These are phyloP conservation scores for Omphalotus guepiniiformis DNA, from an alignment of 768 basidiomycete species.

Conservation along the genomic window DNA sequence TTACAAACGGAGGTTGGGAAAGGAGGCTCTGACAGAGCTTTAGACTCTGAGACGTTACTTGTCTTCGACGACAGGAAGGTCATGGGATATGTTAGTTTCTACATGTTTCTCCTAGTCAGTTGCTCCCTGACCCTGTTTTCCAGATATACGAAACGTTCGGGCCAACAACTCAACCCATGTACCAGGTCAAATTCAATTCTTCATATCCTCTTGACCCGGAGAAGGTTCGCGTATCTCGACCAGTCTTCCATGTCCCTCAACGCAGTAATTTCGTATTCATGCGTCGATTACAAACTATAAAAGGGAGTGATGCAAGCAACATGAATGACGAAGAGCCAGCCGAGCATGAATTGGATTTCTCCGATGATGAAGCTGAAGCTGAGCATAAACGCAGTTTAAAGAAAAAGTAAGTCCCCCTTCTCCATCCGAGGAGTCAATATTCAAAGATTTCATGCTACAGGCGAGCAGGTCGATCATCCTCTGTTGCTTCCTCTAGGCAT, in stretches of 20 bases:
- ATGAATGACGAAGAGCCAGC: conserved; percentile 91
- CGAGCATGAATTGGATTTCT: conserved; percentile 89
- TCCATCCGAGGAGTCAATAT: background rate
- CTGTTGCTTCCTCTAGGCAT: conserved; percentile 50
- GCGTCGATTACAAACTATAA: conserved; percentile 59
- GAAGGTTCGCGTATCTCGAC: conserved; percentile 49
- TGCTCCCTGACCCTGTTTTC: conserved; percentile 14
- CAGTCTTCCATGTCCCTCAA: conserved; percentile 79
- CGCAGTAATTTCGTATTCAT: conserved; percentile 85
- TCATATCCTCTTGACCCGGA: conserved; percentile 56
- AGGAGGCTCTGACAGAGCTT: conserved; percentile 53
- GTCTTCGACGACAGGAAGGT: conserved; percentile 88
- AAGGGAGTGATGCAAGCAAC: conserved; percentile 94
- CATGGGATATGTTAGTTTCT: conserved; percentile 75
- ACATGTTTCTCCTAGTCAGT: conserved; percentile 1
- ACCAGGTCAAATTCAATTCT: conserved; percentile 79
- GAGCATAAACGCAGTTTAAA: conserved; percentile 61
- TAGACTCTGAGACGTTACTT: conserved; percentile 88
- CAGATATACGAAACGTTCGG: conserved; percentile 96
- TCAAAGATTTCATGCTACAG: conserved; percentile 27
- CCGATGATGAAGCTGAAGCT: conserved; percentile 90
- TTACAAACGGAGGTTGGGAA: conserved; percentile 36
- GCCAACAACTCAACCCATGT: conserved; percentile 84
- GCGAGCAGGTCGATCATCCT: conserved; percentile 47
- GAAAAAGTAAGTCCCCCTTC: conserved; percentile 39